Evolutionary conservation across 2,329 filamentous ascomycete species (phyloP).

Genomic region (Epichloe amarillans): DNA sequence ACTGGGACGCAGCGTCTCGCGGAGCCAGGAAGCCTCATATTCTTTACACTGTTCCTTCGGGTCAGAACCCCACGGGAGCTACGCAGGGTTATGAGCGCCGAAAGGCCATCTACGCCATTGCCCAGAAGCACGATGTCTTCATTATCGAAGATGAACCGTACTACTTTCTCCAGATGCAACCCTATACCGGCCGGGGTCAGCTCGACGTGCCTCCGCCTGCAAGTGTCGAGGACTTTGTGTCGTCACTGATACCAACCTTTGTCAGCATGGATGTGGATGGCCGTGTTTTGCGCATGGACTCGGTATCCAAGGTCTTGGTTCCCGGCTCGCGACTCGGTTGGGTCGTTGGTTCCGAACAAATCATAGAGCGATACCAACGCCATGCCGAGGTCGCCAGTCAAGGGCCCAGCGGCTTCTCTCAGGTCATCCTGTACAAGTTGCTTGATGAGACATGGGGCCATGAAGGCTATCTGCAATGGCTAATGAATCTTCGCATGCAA

Average conservation of each 20-base stretch:
- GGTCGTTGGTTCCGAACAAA: conserved; percentile 76
- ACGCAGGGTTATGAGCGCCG: conserved; percentile 60
- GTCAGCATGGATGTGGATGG: conserved; percentile 76
- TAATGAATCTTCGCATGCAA: conserved; percentile 66
- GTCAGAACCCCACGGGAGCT: conserved; percentile 83
- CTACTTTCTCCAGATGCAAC: conserved; percentile 83
- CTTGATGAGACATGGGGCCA: conserved; percentile 94
- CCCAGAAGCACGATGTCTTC: conserved; percentile 71
- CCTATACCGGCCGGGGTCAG: conserved; percentile 46
- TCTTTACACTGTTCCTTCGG: conserved; percentile 53
- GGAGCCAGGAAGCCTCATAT: conserved; percentile 38
- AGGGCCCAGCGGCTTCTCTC: conserved; percentile 71
- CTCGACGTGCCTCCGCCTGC: conserved; percentile 41
- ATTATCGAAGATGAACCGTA: conserved; percentile 92
- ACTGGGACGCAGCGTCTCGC: conserved; percentile 33
- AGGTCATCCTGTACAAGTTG: conserved; percentile 75
- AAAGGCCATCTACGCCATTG: conserved; percentile 60
- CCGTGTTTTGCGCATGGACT: conserved; percentile 80
- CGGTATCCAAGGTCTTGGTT: conserved; percentile 81
- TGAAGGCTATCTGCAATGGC: conserved; percentile 75
- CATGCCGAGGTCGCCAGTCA: conserved; percentile 78
- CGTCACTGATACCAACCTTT: conserved; percentile 47
- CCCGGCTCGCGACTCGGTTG: conserved; percentile 76
- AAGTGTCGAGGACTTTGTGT: conserved; percentile 59
- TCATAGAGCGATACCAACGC: conserved; percentile 69